phyloP scores from a whole-genome alignment of 176 grass and related monocot genomes.

The Eragrostis nindensis region DNA sequence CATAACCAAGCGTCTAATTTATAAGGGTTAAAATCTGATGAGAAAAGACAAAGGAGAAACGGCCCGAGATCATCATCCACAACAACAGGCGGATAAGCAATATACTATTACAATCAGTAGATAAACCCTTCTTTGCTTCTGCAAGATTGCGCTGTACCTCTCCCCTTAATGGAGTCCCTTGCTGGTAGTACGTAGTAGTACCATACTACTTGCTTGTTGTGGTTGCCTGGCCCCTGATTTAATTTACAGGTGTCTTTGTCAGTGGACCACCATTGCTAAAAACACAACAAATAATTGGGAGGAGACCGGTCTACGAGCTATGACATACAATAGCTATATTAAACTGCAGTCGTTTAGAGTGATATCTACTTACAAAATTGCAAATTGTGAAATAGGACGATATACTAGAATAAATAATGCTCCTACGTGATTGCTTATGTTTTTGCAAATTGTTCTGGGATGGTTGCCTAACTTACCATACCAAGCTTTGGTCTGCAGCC shows the following conservation, averaged over 20 bases:
- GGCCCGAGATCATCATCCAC: too few species aligned
- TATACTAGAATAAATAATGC: background rate
- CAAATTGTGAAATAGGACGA: background rate
- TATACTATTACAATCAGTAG: conserved; percentile 17
- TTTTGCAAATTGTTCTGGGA: background rate
- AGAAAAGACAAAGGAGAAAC: background rate
- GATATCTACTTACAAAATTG: background rate
- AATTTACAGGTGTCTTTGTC: conserved; percentile 29
- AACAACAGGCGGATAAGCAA: too few species aligned
- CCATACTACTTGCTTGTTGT: background rate
- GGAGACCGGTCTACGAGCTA: conserved; percentile 19
- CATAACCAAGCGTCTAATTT: background rate
- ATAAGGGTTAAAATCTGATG: background rate
- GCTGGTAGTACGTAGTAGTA: too few species aligned
- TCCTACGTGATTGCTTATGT: too few species aligned
- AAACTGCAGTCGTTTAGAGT: too few species aligned
- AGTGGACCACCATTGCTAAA: conserved; percentile 1
- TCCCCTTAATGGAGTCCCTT: background rate
- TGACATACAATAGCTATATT: background rate
- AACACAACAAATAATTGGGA: background rate
- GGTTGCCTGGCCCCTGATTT: background rate
- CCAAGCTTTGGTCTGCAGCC: too few species aligned
- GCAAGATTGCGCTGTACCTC: conserved; percentile 16
- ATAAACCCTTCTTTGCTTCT: conserved; percentile 29
- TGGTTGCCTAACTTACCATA: background rate